These are phyloP conservation scores for Diutina ranongensis DNA, from an alignment of 1,139 yeast species.

Conservation along the genomic window DNA sequence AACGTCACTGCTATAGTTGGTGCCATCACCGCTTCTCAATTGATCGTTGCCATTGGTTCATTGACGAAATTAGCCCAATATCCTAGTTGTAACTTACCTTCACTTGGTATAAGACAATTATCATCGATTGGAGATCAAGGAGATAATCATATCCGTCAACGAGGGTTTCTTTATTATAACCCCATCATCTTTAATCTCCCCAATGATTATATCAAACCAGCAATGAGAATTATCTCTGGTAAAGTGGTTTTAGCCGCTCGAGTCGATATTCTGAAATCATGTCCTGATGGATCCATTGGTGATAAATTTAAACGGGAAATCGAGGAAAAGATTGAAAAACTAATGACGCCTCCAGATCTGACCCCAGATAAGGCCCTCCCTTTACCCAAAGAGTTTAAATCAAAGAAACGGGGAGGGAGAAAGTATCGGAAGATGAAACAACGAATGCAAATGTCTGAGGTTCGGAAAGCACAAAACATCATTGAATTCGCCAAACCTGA, in stretches of 20 bases:
- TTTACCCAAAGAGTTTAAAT: conserved; percentile 63
- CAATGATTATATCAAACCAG: conserved; percentile 50
- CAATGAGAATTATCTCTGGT: conserved; percentile 69
- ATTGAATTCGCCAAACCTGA: conserved; percentile 74
- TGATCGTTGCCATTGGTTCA: conserved; percentile 65
- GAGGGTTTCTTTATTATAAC: conserved; percentile 51
- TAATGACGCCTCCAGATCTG: conserved; percentile 69
- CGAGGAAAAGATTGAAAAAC: conserved; percentile 50
- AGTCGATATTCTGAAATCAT: conserved; percentile 44
- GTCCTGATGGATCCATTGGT: conserved; percentile 48
- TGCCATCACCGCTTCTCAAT: conserved; percentile 60
- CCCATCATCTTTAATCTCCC: conserved; percentile 46
- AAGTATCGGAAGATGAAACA: conserved; percentile 72
- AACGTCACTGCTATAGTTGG: conserved; percentile 69
- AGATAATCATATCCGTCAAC: conserved; percentile 36
- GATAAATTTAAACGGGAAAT: conserved; percentile 48
- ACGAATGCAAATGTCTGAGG: conserved; percentile 68
- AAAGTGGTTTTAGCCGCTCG: conserved; percentile 79
- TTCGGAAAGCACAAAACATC: conserved; percentile 74
- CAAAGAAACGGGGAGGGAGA: conserved; percentile 82
- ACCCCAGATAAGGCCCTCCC: conserved; percentile 68
- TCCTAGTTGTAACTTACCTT: conserved; percentile 77
- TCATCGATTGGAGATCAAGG: conserved; percentile 20
- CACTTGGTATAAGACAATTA: conserved; percentile 57
- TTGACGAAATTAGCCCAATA: conserved; percentile 53